Evolutionary conservation across 2,329 filamentous ascomycete genomes (phyloP), one percentile per base, ranked within the genome.

Genomic region (Beauveria brongniartii): DNA sequence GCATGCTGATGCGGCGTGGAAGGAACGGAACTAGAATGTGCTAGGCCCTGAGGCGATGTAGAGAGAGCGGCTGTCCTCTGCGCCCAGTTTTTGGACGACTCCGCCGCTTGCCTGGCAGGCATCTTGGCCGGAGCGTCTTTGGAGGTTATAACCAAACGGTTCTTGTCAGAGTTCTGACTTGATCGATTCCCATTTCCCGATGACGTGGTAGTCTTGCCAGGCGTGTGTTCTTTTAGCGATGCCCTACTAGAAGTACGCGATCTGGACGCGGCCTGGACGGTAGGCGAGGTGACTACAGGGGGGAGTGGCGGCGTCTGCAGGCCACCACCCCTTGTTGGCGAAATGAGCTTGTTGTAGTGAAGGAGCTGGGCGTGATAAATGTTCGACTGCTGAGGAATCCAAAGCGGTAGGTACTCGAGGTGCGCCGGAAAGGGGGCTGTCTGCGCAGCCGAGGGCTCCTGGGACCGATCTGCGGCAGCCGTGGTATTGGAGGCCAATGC

Each of bases 1-100:
- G 92, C 85, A 74, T 90, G 89, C 72, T 97, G 92, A 70, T 93
- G 90, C 9, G 93, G 94, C 3, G 93, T 97, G 1, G 93, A 95
- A 1, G 93, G 93, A 54, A 97, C 90, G 9, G 93, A 97, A 71
- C 83, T 96, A 26, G 93, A 95, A 71, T 95, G 81, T 16, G 75
- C 69, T 59, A 73, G 71, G 30, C 67, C 69, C 55, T 72, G 69
- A 28, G 65, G 67, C 41, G 69, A 69, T 7, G 68, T 63, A 14
- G 70, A 63, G 41, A 68, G 66, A 46, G 69, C 64, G 24, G 69
- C 62, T 62, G 69, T 66, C 65, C 70, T 65, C 56, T 65, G 70
- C 51, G 70, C 67, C 44, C 67, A 67, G 60, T 65, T 70, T 66
- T 70, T 73, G 60, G 69, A 63, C 48, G 65, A 61, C 58, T 75